Conservation (phyloP, 345 rosid species). For the Populus davidiana region DNA sequence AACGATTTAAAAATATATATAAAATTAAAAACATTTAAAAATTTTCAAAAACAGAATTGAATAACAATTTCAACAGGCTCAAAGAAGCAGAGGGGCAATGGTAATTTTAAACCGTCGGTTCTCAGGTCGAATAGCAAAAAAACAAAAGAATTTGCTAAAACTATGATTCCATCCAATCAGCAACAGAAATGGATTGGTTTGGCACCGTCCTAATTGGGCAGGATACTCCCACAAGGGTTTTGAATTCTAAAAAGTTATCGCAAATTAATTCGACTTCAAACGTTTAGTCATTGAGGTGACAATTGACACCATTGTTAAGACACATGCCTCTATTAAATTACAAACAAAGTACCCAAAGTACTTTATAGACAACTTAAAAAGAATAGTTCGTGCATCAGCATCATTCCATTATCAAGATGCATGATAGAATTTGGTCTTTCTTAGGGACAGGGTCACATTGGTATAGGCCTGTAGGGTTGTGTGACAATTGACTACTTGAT, state of each 20-base stretch:
- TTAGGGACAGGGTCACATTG: constrained; percentile 24
- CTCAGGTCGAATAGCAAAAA: background rate
- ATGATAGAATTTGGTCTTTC: background rate
- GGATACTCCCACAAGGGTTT: background rate
- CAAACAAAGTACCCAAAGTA: background rate
- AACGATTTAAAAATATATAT: too few relatives aligned
- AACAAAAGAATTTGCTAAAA: background rate
- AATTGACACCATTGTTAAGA: background rate
- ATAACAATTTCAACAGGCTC: too few relatives aligned
- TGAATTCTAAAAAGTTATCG: background rate
- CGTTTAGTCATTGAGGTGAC: background rate
- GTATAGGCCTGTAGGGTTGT: background rate
- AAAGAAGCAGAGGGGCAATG: too few relatives aligned
- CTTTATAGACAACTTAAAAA: background rate
- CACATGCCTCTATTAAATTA: too few relatives aligned
- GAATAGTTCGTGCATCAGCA: background rate
- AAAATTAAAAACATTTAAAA: too few relatives aligned
- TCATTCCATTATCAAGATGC: background rate
- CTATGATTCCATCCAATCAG: background rate
- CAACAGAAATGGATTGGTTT: background rate
- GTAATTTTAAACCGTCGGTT: too few relatives aligned
- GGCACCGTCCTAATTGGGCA: background rate
- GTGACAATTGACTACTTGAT: constrained; percentile 4
- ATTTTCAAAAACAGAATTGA: too few relatives aligned
- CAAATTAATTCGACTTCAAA: too few relatives aligned